Evolutionary conservation across 371 early-diverging fungal genomes (phyloP), one percentile per base, ranked within the genome.

Genomic region (Fennellomyces sp.): DNA sequence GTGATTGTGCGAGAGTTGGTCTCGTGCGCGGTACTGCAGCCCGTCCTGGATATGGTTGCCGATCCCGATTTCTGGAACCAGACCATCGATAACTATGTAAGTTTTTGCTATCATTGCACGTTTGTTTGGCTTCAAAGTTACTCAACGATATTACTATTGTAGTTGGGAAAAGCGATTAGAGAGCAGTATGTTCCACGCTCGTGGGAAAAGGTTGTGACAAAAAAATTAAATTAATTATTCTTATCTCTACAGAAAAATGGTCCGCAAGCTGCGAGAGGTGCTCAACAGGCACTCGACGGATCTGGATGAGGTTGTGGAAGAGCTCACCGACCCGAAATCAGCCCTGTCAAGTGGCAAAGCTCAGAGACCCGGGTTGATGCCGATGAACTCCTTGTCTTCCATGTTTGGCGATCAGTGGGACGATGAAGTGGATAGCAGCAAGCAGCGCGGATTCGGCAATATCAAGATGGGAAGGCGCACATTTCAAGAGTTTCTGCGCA

Each of bases 41-140:
- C 95, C 3, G 60, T 90, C 3, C 61, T 94, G 55, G 79, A 88
- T 19, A 79, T 83, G 60, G 41, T 94, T 26, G 79, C 90, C 0
- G 95, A 95, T 56, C 91, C 95, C 1, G 94, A 94, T 70, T 93
- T 84, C 50, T 88, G 91, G 85, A 94, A 94, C 69, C 88, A 88
- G 61, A 80, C 83, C 5, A 78, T 95, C 26, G 89, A 89, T 52
- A 61, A 66, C 10, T 81, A 82, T 71, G 87, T 86, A 76, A 69
- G 84, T 64, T 52, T 19, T 31, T 33, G 29, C 6, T n/a, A n/a
- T n/a, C n/a, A n/a, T n/a, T n/a, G n/a, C n/a, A n/a, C n/a, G n/a
- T n/a, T n/a, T n/a, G n/a, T n/a, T n/a, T n/a, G n/a, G n/a, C n/a
- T n/a, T n/a, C n/a, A n/a, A n/a, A n/a, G n/a, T n/a, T n/a, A n/a